phyloP scores from a whole-genome alignment of 805 yeast genomes.

The Lipomyces sp. region DNA sequence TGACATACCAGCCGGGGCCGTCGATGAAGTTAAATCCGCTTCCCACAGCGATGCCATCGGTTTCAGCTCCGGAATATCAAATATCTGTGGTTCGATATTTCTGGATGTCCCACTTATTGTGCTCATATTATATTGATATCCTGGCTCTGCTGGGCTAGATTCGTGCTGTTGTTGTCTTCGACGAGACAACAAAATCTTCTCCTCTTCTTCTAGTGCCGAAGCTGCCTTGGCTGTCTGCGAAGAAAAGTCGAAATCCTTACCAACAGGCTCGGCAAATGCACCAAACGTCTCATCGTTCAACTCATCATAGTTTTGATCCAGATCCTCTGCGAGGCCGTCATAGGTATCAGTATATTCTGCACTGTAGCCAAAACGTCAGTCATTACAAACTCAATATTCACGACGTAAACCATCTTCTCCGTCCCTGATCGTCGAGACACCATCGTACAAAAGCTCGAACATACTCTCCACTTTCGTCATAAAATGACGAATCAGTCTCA shows the following conservation, averaged over 20 bases:
- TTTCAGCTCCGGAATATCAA: slow-evolving; percentile 49
- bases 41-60: slow-evolving; percentile 80
- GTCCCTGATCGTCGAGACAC: background rate
- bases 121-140: slow-evolving; percentile 37
- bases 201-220: slow-evolving; percentile 41
- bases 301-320: slow-evolving; percentile 74
- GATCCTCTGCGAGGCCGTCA: slow-evolving; percentile 71
- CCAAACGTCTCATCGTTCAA: slow-evolving; percentile 84
- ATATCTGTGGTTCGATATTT: slow-evolving; percentile 6
- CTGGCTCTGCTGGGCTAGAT: slow-evolving; percentile 41
- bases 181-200: slow-evolving; percentile 12
- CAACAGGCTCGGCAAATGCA: slow-evolving; percentile 51
- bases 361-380: slow-evolving; percentile 44
- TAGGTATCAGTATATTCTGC: slow-evolving; percentile 67
- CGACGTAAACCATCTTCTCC: no score
- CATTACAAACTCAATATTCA: background rate
- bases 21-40: slow-evolving; percentile 37
- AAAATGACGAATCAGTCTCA: slow-evolving; percentile 15
- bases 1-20: slow-evolving; percentile 15
- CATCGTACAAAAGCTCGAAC: background rate
- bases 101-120: slow-evolving; percentile 45
- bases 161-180: slow-evolving; percentile 41
- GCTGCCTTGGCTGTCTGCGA: slow-evolving; percentile 45
- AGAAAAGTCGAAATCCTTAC: slow-evolving; percentile 71
- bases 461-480: slow-evolving; percentile 19